phyloP scores from a whole-genome alignment of 2,329 filamentous ascomycete genomes.

The Fusarium sp. region DNA sequence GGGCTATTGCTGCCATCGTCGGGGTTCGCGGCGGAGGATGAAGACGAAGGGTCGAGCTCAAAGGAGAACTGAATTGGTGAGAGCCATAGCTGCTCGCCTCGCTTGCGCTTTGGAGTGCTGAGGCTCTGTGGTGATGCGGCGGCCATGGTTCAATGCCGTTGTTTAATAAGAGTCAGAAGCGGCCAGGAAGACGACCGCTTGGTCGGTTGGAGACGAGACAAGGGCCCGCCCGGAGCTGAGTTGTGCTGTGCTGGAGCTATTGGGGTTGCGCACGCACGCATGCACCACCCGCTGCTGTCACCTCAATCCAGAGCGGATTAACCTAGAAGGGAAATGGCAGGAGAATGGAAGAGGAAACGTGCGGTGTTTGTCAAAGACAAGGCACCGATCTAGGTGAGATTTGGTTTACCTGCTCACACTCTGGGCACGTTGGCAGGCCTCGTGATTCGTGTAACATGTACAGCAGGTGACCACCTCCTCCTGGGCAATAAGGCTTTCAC shows the following conservation, averaged over 20 bases:
- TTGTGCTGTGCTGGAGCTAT: neutral
- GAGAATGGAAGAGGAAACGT: slow-evolving; percentile 4
- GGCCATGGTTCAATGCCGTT: slow-evolving; percentile 38
- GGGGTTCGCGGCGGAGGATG: slow-evolving; percentile 43
- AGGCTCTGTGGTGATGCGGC: slow-evolving; percentile 47
- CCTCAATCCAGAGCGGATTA: slow-evolving; percentile 9
- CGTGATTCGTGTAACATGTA: slow-evolving; percentile 23
- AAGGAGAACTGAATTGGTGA: slow-evolving; percentile 61
- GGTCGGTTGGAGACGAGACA: slow-evolving; percentile 2
- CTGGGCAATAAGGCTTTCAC: neutral
- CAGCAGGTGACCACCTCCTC: neutral
- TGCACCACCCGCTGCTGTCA: slow-evolving; percentile 26
- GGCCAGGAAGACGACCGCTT: slow-evolving; percentile 9
- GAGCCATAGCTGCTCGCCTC: slow-evolving; percentile 51
- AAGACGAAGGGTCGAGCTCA: slow-evolving; percentile 56
- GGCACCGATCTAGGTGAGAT: slow-evolving; percentile 8
- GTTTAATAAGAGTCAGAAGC: slow-evolving; percentile 7
- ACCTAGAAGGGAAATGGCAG: slow-evolving; percentile 12
- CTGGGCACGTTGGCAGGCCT: neutral
- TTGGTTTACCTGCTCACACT: neutral
- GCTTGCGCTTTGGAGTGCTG: slow-evolving; percentile 61
- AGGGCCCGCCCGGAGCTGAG: slow-evolving; percentile 9
- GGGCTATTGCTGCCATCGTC: slow-evolving; percentile 66
- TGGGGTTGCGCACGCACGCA: slow-evolving; percentile 29
- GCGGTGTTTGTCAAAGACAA: slow-evolving; percentile 5